Base-by-base conservation (phyloP, 106 monocot species). In the Posidonia australis region DNA sequence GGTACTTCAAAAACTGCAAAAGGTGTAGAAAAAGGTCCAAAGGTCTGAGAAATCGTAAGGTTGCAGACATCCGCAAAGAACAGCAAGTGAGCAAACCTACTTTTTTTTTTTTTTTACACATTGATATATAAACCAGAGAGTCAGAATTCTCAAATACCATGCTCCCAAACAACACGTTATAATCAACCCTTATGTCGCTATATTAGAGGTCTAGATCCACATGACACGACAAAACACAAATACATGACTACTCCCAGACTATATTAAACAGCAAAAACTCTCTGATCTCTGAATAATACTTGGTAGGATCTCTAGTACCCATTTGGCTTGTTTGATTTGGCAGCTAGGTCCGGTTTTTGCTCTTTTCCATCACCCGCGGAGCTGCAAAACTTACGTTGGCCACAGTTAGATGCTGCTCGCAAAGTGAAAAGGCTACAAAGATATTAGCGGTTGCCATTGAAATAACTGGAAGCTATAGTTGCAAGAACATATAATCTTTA, bases 81-180 rank as follows among this genome's bases (percentile, higher is more conserved):
- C 53, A 24, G 22, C n/a, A 24, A 13, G 53, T 2, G 0, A 54
- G 19, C 17, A 58, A 18, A 21, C 20, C 20, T 12, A 56, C 56
- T 24, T 56, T 21, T 74, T 70, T 10, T 72, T 32, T 1, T 56
- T n/a, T 21, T 58, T 27, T 18, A 5, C n/a, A 58, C 27, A 49
- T 17, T 17, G 3, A 49, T 7, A 49, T 49, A 49, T 5, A 17
- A 49, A 49, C 49, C 49, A 29, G 28, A 9, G 56, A 56, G 56
- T 56, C 11, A 53, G 58, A 58, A 58, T 58, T 58, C 58, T 31
- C 30, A 31, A 58, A 58, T 32, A 16, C 26, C 53, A 53, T 19
- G 10, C 10, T 22, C 23, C 53, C 53, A 54, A 19, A 9, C 17
- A 24, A 6, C 6, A 24, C 53, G 26, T 4, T 30, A 29, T 17